Base-by-base conservation (phyloP, 805 yeast species). In the Maudiozyma serrabonitensis region DNA sequence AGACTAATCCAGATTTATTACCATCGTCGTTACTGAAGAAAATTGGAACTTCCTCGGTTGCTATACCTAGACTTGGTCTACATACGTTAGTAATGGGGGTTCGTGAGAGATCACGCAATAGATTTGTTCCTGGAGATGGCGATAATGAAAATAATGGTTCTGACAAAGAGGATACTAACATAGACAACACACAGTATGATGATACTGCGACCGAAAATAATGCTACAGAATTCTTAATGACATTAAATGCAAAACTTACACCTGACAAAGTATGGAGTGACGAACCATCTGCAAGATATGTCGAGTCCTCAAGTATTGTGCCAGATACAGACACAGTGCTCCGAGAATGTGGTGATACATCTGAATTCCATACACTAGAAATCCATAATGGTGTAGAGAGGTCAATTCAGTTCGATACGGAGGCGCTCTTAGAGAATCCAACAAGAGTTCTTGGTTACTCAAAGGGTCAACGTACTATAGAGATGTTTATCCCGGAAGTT, bases 51-150 rank as follows among this genome's bases (percentile, higher is more conserved):
- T 50, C 81, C 23, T 52, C 76, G n/a, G 70, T 75, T 53, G 63
- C 69, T 1, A 58, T 84, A 5, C 93, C 93, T 0, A 69, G 80
- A 50, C 58, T 75, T 26, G 93, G 93, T 0, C 58, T 85, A 0
- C 83, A 76, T 47, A 75, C 89, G 0, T 67, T 83, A 6, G 82
- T 84, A 0, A 75, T 79, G 61, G 86, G 89, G 0, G 64, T 75
- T 13, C 69, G 75, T 47, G 74, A 75, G 43, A 59, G 68, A 19
- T 50, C 69, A 11, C 64, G 48, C 49, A 64, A 55, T 62, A 69
- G 58, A 40, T 58, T 51, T 47, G 48, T 50, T 25, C 56, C 43
- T n/a, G 53, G 47, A n/a, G 43, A 41, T 26, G 25, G 18, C 2
- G 38, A 45, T 26, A 47, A 50, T 25, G 54, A 52, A 23, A 46